Base-by-base conservation (phyloP, 2,329 filamentous ascomycete species). In the Fusarium staphyleae region DNA sequence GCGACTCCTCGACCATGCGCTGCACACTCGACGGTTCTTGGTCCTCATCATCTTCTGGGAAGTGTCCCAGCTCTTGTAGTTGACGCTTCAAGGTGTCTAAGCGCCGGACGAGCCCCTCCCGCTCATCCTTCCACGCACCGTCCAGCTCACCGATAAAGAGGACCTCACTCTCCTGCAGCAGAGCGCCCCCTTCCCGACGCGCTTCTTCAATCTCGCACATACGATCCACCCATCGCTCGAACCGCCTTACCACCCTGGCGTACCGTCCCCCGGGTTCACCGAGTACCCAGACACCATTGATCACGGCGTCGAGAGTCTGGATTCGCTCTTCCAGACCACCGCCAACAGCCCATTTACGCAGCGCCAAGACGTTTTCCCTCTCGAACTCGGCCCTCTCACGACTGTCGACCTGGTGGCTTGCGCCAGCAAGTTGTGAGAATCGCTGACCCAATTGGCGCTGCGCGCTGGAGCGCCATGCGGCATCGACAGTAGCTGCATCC, bases 391-490 rank as follows among this genome's bases (percentile, higher is more conserved):
- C 72, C 5, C 70, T 68, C 63, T 84, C 79, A 24, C 66, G 62
- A 1, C 63, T 66, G 1, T 71, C 66, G 1, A 80, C 67, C 4
- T 69, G 69, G 0, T 66, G 65, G 22, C 74, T 70, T n/a, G 70
- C 72, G 8, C 43, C 56, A 1, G 69, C 71, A 11, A 83, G 62
- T 9, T 57, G 59, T 2, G 63, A 67, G 62, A 86, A 86, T 13
- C 78, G 76, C 2, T 43, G 59, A 0, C 75, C 75, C 3, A 88
- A 74, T 43, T 75, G 77, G 5, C 61, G 52, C 51, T 77, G 76
- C 1, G 87, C 87, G 63, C 82, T 86, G 2, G 72, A 77, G 53
- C 79, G 78, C 84, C 86, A 89, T 47, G 78, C 73, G 3, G 68
- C 64, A 2, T 76, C 67, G 1, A 78, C 78, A 3, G 68, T 55